Percentiles rank a stretch among this genome's conserved stretches.
phyloP scores from a whole-genome alignment of 2,329 filamentous ascomycete genomes.

The Tolypocladium cylindrosporum region DNA sequence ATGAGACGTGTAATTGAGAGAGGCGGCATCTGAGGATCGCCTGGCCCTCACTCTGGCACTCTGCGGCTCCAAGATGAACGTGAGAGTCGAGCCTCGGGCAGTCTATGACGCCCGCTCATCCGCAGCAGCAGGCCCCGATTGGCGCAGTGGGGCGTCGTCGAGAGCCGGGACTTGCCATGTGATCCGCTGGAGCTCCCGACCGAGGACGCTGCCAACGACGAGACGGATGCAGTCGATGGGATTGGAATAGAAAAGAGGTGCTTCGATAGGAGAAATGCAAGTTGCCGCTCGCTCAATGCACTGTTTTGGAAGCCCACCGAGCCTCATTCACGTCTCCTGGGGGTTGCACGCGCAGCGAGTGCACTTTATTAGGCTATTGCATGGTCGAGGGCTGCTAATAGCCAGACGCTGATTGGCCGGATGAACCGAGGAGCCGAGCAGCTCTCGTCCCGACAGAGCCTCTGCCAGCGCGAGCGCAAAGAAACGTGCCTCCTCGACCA shows the following conservation, averaged over 20 bases:
- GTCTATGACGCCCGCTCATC: neutral
- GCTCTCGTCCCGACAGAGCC: neutral
- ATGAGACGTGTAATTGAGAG: too few species aligned
- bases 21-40: neutral
- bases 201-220: neutral
- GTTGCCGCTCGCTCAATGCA: neutral
- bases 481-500: neutral
- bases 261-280: neutral
- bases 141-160: neutral
- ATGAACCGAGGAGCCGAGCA: constrained; percentile 23
- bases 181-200: neutral
- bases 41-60: neutral
- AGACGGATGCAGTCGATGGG: neutral
- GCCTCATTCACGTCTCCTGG: neutral
- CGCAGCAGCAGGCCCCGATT: neutral
- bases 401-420: constrained; percentile 19
- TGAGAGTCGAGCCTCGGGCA: neutral
- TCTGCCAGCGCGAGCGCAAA: neutral
- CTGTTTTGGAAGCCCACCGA: neutral
- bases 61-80: neutral
- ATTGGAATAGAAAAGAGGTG: neutral
- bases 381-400: constrained; percentile 5
- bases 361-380: constrained; percentile 4
- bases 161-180: neutral
- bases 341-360: neutral